Base-by-base conservation (phyloP, 2,329 filamentous ascomycete genomes). In the Rhytidhysteron rufulum region DNA sequence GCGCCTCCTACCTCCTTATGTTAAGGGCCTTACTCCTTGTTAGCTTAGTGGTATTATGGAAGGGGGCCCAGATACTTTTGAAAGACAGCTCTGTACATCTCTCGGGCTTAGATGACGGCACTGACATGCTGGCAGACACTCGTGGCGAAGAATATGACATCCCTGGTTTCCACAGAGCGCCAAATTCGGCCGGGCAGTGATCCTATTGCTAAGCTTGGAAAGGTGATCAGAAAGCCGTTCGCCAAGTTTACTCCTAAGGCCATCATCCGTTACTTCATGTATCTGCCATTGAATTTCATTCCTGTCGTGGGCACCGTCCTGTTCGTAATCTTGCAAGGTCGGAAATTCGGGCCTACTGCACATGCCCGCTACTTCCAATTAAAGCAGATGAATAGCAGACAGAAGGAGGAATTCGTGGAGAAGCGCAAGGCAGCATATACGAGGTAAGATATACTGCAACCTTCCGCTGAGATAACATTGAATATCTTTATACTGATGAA, bases 251-350 rank as follows among this genome's bases (percentile, higher is more conserved):
- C 71, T 0, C 71, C 75, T 1, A 66, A 67, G 54, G 81, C 83
- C 6, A 66, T 95, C 32, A 69, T 95, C 29, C 75, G 87, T 31
- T 91, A 91, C 55, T 60, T 95, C 48, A 79, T 96, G 69, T 93
- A 94, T 61, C 73, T 95, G 31, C 90, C 91, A 9, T 75, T 97
- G 45, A 97, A 96, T 70, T 89, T 95, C 60, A 89, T 97, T 38
- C 91, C 91, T 0, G 77, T 96, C 1, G 79, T 95, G 15, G 91
- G 91, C 5, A 95, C 90, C 0, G 70, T 82, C 6, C 70, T 89
- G 4, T 97, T 95, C 64, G 77, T 96, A 24, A 62, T 85, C 20
- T 62, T 94, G 13, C 88, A 95, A 65, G 71, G 68, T 15, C 64
- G 64, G 54, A 71, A 70, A 42, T 61, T 69, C 19, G 80, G 76